Evolutionary conservation across 2,329 filamentous ascomycete genomes (phyloP), one percentile per base, ranked within the genome.

Genomic region (Penicillium sp.): DNA sequence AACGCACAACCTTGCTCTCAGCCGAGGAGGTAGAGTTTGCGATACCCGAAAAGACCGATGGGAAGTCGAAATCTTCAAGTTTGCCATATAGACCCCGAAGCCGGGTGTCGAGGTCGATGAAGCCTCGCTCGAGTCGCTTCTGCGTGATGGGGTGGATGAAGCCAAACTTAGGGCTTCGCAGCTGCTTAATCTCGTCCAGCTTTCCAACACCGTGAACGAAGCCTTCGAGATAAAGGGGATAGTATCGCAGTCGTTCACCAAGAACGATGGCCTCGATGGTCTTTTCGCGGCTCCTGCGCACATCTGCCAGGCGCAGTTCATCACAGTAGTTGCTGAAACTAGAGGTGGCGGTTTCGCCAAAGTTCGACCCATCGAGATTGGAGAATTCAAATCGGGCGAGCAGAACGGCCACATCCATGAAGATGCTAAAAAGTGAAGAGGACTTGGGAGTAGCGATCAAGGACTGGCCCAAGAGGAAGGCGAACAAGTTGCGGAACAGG

Each of bases 181-280:
- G 70, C 44, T 82, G 77, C 49, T 89, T 81, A 26, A 89, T 77
- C 16, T 87, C 79, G 49, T 91, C 76, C 52, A 79, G 88, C 68
- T 93, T 94, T 40, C 91, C 93, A 8, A 87, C 89, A 0, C 85
- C 89, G 66, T 97, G 93, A 4, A 89, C 83, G 61, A 96, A 97
- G 0, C 88, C 89, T 67, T 96, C 89, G 48, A 87, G 88, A 69
- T 95, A 97, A 2, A 98, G 77, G 6, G 84, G 78, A 59, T 85
- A 80, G 39, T 81, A 95, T 47, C 84, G 84, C 82, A 97, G 87
- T 29, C 81, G 80, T 70, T 98, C 91, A 46, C 87, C 90, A 9
- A 98, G 74, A n/a, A 97, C 78, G 38, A 97, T 77, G 0, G 85
- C 87, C 68, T 97, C 89, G 20, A 97, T 76, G 0, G 87, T 95